Evolutionary conservation across 257 asterid genomes (phyloP), one percentile per base, ranked within the genome.

Genomic region (Solanum acaule): DNA sequence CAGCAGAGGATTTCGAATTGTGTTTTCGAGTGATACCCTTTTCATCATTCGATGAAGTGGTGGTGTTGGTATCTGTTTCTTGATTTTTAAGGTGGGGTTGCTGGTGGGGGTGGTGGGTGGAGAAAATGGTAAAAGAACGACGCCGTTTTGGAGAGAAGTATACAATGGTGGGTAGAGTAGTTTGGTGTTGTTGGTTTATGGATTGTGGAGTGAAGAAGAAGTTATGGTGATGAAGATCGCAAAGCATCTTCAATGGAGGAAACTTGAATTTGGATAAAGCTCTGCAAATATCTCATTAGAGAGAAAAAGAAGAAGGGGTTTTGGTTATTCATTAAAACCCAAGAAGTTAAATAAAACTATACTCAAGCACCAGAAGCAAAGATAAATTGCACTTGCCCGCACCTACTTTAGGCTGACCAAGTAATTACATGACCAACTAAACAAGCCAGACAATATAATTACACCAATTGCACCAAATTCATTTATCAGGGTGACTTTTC

Each of bases 1-100:
- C 89, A 87, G 94, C 91, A 46, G 98, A 61, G 81, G 98, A 94
- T 82, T 91, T 93, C 67, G 98, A 93, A 91, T 95, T 95, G 94
- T 95, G 99, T 18, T 94, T 94, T 16, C 98, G 93, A 84, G 87
- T 90, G 88, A 52, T 8, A 84, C 46, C 84, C 34, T 65, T 90
- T 76, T 88, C 93, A 79, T 35, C 86, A 86, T 86, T 86, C 8
- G 87, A 85, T 8, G 61, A 10, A 40, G 67, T 35, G 88, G 67
- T 10, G 52, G 85, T 67, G 63, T 75, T 87, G 88, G 90, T 63
- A 82, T 84, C 77, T 88, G 90, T 86, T 37, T 92, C 92, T 34
- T 87, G 90, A 92, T n/a, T 23, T 29, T 89, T 90, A 29, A 46
- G 42, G 86, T 46, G 40, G 67, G 85, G 85, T 83, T 90, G 90